phyloP scores from a whole-genome alignment of 2,329 filamentous ascomycete species.

The Coniochaeta sp. region DNA sequence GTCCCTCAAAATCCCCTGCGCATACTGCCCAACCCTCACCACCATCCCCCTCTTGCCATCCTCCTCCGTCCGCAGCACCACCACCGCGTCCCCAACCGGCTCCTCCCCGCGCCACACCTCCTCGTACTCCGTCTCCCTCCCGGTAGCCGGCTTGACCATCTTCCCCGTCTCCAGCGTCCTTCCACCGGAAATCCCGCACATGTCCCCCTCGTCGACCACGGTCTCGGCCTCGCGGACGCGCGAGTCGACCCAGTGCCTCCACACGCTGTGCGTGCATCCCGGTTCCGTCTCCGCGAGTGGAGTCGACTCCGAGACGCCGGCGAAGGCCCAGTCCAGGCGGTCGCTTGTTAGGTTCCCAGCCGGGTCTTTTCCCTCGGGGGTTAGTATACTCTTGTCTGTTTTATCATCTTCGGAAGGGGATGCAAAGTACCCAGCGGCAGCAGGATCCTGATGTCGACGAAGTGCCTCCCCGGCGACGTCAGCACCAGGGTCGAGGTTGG shows the following conservation, averaged over 20 bases:
- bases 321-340: conserved; percentile 58
- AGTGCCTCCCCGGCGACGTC: conserved; percentile 48
- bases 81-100: neutral
- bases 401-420: no score
- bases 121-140: conserved; percentile 48
- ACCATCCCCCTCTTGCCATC: conserved; percentile 39
- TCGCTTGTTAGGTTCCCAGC: neutral
- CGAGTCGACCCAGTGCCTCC: conserved; percentile 55
- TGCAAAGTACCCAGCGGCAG: conserved; percentile 15
- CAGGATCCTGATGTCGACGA: conserved; percentile 55
- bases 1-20: conserved; percentile 47
- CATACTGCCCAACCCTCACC: conserved; percentile 44
- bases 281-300: conserved; percentile 2
- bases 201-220: conserved; percentile 48
- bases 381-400: no score
- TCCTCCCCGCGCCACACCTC: conserved; percentile 47
- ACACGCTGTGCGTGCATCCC: conserved; percentile 30
- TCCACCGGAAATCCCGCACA: conserved; percentile 32
- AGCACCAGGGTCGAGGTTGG: conserved; percentile 59
- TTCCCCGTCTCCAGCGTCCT: conserved; percentile 47
- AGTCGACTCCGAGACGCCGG: conserved; percentile 35
- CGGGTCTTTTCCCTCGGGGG: no score
- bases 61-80: conserved; percentile 8
- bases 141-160: conserved; percentile 52
- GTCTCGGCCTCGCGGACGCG: conserved; percentile 29